Evolutionary conservation across 140 eudicot genomes (phyloP).

Genomic region (Ambrosia hybrid): DNA sequence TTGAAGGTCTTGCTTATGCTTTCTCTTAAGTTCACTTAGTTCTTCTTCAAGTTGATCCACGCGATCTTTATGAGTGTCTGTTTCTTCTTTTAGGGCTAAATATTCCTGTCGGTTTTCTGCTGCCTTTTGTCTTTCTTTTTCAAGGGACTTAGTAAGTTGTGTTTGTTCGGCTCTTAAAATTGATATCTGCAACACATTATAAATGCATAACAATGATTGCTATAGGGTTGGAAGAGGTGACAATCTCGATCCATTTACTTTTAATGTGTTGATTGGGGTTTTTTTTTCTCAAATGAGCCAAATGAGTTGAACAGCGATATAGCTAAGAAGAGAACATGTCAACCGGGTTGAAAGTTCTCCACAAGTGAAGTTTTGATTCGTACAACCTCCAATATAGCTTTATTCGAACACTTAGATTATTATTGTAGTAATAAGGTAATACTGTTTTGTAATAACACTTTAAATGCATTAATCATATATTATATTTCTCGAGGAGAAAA

Average conservation of each 20-base stretch:
- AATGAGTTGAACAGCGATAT: background rate
- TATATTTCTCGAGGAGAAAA: background rate
- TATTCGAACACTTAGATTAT: background rate
- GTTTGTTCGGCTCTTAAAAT: conserved; percentile 92
- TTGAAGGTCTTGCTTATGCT: conserved; percentile 81
- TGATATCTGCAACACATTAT: conserved; percentile 62
- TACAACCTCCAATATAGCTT: conserved; percentile 10
- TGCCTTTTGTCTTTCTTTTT: conserved; percentile 93
- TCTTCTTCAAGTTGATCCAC: conserved; percentile 78
- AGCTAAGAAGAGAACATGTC: conserved; percentile 7
- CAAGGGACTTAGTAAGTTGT: conserved; percentile 83
- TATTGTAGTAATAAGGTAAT: background rate
- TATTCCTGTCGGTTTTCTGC: conserved; percentile 82
- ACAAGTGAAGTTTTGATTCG: background rate
- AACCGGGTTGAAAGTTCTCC: background rate
- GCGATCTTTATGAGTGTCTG: conserved; percentile 75
- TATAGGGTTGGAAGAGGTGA: conserved; percentile 10
- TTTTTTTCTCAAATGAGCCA: background rate
- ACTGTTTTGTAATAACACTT: background rate
- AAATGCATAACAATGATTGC: conserved; percentile 29
- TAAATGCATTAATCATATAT: background rate
- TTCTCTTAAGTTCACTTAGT: conserved; percentile 72
- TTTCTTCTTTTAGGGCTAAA: conserved; percentile 81
- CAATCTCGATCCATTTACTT: conserved; percentile 5
- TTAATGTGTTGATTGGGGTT: conserved; percentile 7